Base-by-base conservation (phyloP, 495 filamentous ascomycete genomes). In the Annulohypoxylon maeteangense region DNA sequence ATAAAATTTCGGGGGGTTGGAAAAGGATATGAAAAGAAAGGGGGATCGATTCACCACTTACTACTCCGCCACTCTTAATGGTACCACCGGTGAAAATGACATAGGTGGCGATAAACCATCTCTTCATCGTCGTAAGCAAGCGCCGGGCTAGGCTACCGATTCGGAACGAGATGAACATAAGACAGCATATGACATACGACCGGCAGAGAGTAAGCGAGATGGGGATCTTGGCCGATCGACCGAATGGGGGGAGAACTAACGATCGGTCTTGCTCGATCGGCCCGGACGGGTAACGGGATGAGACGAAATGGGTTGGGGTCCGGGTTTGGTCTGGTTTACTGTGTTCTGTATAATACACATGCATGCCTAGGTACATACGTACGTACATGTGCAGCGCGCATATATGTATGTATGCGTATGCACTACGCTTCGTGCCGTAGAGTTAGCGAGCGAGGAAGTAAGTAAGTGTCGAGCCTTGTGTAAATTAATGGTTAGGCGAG, bases 401-500 rank as follows among this genome's bases (percentile, higher is more conserved):
- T 27, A 7, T 7, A 22, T 27, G 29, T 27, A 7, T 7, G 45
- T 27, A 50, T n/a, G 23, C 23, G 23, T 51, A 27, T 29, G 23
- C 22, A 10, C 20, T 11, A 29, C 10, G 25, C 47, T 23, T 51
- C 23, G 23, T 25, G 23, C 47, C 40, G 40, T 20, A 20, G n/a
- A 20, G n/a, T n/a, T n/a, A n/a, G n/a, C n/a, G n/a, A n/a, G n/a
- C n/a, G n/a, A n/a, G n/a, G n/a, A n/a, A n/a, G n/a, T n/a, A n/a
- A n/a, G n/a, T n/a, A n/a, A n/a, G n/a, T 6, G 40, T 44, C 40
- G 16, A 44, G 40, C 40, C 47, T 27, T 51, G 47, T 29, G 47
- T 51, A 51, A 51, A 51, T n/a, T 25, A 51, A 51, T 51, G 36
- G 14, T 50, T 27, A 23, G 47, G 47, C 47, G 47, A 51, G 45